Conservation (phyloP, 441 rosid species). For the Brassica hybrid region DNA sequence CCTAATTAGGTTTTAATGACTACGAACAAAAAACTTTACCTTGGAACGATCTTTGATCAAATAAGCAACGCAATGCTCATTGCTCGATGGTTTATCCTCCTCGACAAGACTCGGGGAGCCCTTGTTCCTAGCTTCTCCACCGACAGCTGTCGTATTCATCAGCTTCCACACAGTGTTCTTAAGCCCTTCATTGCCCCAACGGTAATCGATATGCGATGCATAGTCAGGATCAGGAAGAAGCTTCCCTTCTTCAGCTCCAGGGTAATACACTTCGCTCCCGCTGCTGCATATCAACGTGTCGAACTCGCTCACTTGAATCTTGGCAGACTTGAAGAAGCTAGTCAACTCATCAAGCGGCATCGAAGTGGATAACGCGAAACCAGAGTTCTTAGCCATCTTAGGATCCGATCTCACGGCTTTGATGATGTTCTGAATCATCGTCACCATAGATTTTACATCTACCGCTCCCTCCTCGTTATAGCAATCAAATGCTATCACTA, state of each 20-base stretch:
- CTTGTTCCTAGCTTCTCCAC: slow-evolving; percentile 53
- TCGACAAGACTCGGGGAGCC: slow-evolving; percentile 53
- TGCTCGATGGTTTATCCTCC: slow-evolving; percentile 68
- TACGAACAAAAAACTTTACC: slow-evolving; percentile 54
- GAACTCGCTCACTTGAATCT: slow-evolving; percentile 74
- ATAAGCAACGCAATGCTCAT: slow-evolving; percentile 78
- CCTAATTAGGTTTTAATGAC: background rate
- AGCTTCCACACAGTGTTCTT: slow-evolving; percentile 90
- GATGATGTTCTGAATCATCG: slow-evolving; percentile 62
- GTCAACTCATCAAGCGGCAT: slow-evolving; percentile 74
- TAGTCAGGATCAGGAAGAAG: slow-evolving; percentile 88
- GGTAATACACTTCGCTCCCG: slow-evolving; percentile 92
- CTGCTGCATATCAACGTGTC: slow-evolving; percentile 95
- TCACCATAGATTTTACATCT: slow-evolving; percentile 61
- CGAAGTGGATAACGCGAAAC: slow-evolving; percentile 81
- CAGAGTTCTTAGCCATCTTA: slow-evolving; percentile 63
- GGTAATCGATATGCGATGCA: slow-evolving; percentile 82
- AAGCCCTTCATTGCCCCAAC: slow-evolving; percentile 91
- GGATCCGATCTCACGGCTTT: slow-evolving; percentile 74
- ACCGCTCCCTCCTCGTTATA: slow-evolving; percentile 66
- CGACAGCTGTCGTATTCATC: slow-evolving; percentile 55
- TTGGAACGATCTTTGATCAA: slow-evolving; percentile 62
- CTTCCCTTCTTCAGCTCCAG: slow-evolving; percentile 74
- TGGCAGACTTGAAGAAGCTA: slow-evolving; percentile 64
- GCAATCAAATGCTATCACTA: slow-evolving; percentile 83